Evolutionary conservation across 768 basidiomycete genomes (phyloP).

Genomic region (Hortiboletus campestris): DNA sequence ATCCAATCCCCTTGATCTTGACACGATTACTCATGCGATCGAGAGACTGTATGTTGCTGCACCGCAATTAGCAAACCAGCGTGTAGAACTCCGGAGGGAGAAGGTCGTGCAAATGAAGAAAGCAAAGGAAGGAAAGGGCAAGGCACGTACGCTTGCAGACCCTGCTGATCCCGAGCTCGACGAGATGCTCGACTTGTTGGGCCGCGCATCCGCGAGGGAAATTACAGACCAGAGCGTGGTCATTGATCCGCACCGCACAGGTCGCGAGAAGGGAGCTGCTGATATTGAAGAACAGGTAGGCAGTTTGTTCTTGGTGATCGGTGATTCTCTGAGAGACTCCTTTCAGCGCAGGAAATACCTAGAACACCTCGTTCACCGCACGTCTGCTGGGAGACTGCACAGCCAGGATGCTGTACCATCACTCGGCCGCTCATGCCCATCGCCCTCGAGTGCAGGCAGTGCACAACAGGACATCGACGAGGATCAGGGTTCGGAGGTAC

Average conservation of each 20-base stretch:
- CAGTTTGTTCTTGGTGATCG: neutral
- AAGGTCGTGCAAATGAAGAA: slow-evolving; percentile 74
- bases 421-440: slow-evolving; percentile 32
- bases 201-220: slow-evolving; percentile 66
- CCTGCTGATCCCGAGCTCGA: slow-evolving; percentile 52
- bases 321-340: slow-evolving; percentile 3
- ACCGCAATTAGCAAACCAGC: slow-evolving; percentile 88
- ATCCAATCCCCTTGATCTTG: slow-evolving; percentile 69
- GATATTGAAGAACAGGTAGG: slow-evolving; percentile 64
- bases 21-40: slow-evolving; percentile 83
- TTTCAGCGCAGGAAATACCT: slow-evolving; percentile 72
- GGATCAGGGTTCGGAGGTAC: neutral
- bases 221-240: slow-evolving; percentile 69
- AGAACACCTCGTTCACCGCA: slow-evolving; percentile 67
- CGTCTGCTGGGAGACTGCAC: slow-evolving; percentile 69
- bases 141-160: slow-evolving; percentile 41
- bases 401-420: slow-evolving; percentile 68
- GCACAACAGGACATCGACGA: neutral
- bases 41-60: slow-evolving; percentile 83
- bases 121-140: slow-evolving; percentile 54
- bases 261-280: slow-evolving; percentile 51
- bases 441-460: slow-evolving; percentile 19
- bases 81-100: slow-evolving; percentile 79
- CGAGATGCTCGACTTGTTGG: slow-evolving; percentile 66
- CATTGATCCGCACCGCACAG: slow-evolving; percentile 58